Evolutionary conservation across 257 asterid species (phyloP), one percentile per base, ranked within the genome.

Genomic region (Plectranthus barbatus): DNA sequence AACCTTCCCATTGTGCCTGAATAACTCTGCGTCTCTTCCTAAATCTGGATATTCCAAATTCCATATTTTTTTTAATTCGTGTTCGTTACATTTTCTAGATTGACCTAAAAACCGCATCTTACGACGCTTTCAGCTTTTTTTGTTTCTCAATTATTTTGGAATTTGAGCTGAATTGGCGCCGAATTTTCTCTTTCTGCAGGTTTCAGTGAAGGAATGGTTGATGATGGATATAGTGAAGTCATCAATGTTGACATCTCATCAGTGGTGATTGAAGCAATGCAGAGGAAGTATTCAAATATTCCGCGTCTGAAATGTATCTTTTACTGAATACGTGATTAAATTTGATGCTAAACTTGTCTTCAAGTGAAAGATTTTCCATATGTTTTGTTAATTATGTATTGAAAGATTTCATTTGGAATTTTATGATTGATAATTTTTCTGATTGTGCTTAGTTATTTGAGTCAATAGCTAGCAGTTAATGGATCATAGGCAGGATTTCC

Each of bases 221-320:
- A 67, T 51, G 89, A 85, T 75, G 96, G 94, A 61, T 88, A 79
- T 56, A 66, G 40, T 54, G 79, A 83, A 55, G 81, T 85, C 34
- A 70, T 74, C 77, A 88, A 80, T 74, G 56, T 85, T 47, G 94
- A 83, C 75, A 80, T 81, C 72, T 85, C 89, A n/a, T 76, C 84
- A 2, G 89, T 88, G 65, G 91, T 76, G 60, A 81, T 88, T 56
- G 79, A 83, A 70, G 89, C 87, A 33, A 88, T 88, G 96, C 83
- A 78, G 60, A 73, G 42, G 54, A 88, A 85, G 78, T 85, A 81
- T 64, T 74, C 80, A 24, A 60, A 37, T 67, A 60, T 62, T 20
- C 86, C 86, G 21, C 80, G 74, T 45, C 68, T 87, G 55, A 87
- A 81, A 77, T 87, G 93, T 84, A 84, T 80, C 77, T 51, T 72